A percentile compares a stretch with the other conserved stretches of the same genome.
These are phyloP conservation scores for Microcyclosporella mali DNA, from an alignment of 2,329 filamentous ascomycete genomes.

Conservation along the genomic window DNA sequence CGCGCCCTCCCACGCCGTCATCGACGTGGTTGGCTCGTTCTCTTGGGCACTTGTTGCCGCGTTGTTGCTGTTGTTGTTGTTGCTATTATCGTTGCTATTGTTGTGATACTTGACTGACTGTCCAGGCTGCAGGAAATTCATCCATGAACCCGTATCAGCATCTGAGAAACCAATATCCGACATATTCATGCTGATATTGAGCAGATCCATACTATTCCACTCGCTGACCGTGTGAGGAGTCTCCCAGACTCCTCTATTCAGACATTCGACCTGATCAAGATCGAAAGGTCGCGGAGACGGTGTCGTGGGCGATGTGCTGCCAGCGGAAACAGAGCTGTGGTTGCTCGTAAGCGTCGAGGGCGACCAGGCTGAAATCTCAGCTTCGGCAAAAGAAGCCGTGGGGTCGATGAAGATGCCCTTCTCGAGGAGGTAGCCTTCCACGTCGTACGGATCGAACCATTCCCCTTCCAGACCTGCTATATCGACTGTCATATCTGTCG, in stretches of 20 bases:
- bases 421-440: slow-evolving; percentile 64
- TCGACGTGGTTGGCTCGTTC: background rate
- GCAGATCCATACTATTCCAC: slow-evolving; percentile 8
- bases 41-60: too few relatives aligned
- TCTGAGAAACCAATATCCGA: slow-evolving; percentile 21
- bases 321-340: background rate
- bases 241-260: slow-evolving; percentile 1
- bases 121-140: slow-evolving; percentile 24
- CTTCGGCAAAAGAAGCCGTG: slow-evolving; percentile 54
- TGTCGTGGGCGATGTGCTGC: background rate
- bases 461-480: slow-evolving; percentile 63
- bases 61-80: too few relatives aligned
- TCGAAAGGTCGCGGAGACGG: slow-evolving; percentile 1
- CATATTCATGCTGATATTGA: slow-evolving; percentile 15
- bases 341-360: background rate
- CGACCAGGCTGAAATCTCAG: slow-evolving; percentile 35
- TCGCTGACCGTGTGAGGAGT: slow-evolving; percentile 2
- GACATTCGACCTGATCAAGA: slow-evolving; percentile 9
- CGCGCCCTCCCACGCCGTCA: slow-evolving; percentile 2
- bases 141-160: slow-evolving; percentile 22
- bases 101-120: slow-evolving; percentile 5
- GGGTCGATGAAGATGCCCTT: slow-evolving; percentile 59
- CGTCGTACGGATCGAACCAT: slow-evolving; percentile 71
- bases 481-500: slow-evolving; percentile 39
- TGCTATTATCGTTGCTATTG: too few relatives aligned